Conservation (phyloP, 441 rosid genomes). For the Syzygium malaccense region DNA sequence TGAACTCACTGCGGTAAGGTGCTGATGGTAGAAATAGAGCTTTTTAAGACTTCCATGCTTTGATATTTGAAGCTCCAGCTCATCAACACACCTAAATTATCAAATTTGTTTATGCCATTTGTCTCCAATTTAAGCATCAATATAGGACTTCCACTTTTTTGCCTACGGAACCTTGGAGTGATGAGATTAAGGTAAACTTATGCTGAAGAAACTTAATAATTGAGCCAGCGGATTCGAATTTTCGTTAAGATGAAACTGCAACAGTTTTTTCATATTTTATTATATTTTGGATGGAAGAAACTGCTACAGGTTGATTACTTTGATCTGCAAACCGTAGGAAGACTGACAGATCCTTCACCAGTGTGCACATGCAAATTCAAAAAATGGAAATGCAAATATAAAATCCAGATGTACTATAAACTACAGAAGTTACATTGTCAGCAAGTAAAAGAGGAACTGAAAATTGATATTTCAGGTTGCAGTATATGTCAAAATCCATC, state of each 20-base stretch:
- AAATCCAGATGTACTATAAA: not conserved
- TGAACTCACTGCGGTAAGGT: conserved; percentile 80
- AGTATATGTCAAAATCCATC: not conserved
- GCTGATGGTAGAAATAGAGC: conserved; percentile 94
- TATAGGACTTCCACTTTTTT: not conserved
- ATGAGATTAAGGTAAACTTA: not conserved
- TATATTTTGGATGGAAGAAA: not conserved
- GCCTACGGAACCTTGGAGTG: not conserved
- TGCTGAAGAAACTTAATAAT: not conserved
- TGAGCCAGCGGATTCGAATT: not conserved
- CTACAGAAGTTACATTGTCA: not conserved
- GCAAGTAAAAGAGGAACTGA: not conserved
- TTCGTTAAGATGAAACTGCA: not conserved
- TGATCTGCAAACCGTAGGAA: not conserved
- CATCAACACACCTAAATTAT: conserved; percentile 90
- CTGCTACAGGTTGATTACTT: not conserved
- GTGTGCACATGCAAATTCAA: not conserved
- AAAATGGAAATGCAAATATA: not conserved
- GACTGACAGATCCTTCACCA: not conserved
- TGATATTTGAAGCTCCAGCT: conserved; percentile 82
- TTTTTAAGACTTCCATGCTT: conserved; percentile 95
- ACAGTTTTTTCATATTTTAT: not conserved
- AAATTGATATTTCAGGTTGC: not conserved
- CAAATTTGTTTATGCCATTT: not conserved
- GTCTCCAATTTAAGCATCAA: not conserved